A percentile compares a stretch with the other conserved stretches of the same genome.
Conservation (phyloP, 495 filamentous ascomycete genomes). For the Neurospora intermedia region DNA sequence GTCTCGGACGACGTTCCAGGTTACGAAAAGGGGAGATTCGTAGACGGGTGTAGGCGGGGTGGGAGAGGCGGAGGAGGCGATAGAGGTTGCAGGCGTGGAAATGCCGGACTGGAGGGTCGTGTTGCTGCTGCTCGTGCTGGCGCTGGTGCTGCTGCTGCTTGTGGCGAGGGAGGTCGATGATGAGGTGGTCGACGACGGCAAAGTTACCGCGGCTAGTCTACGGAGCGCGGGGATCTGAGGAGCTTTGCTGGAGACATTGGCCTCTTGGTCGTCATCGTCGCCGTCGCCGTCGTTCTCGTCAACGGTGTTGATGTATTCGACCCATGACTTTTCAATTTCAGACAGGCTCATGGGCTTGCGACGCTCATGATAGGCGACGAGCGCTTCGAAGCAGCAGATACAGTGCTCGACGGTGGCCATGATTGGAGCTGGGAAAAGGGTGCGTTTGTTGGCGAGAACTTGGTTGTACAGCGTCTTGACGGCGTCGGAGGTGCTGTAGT, state of each 20-base stretch:
- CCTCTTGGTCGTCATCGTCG: slow-evolving; percentile 3
- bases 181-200: slow-evolving; percentile 19
- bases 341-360: slow-evolving; percentile 42
- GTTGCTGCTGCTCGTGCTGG: slow-evolving; percentile 6
- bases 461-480: not conserved
- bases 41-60: slow-evolving; percentile 11
- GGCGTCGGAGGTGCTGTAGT: not conserved
- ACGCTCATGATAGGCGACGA: slow-evolving; percentile 42
- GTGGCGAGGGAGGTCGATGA: slow-evolving; percentile 10
- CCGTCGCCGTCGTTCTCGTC: slow-evolving; percentile 15
- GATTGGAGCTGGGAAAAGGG: not conserved
- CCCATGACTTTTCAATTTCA: slow-evolving; percentile 65
- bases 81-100: slow-evolving; percentile 26
- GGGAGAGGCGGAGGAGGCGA: slow-evolving; percentile 18
- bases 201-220: slow-evolving; percentile 13
- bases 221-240: slow-evolving; percentile 1
- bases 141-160: slow-evolving; percentile 15
- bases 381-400: slow-evolving; percentile 81
- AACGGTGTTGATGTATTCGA: slow-evolving; percentile 32
- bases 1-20: slow-evolving; percentile 67
- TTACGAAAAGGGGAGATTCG: slow-evolving; percentile 74
- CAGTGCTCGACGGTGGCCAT: slow-evolving; percentile 85
- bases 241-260: slow-evolving; percentile 1
- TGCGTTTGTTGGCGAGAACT: not conserved
- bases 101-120: slow-evolving; percentile 7